Base-by-base conservation (phyloP, 495 filamentous ascomycete species). In the Cudoniella acicularis region DNA sequence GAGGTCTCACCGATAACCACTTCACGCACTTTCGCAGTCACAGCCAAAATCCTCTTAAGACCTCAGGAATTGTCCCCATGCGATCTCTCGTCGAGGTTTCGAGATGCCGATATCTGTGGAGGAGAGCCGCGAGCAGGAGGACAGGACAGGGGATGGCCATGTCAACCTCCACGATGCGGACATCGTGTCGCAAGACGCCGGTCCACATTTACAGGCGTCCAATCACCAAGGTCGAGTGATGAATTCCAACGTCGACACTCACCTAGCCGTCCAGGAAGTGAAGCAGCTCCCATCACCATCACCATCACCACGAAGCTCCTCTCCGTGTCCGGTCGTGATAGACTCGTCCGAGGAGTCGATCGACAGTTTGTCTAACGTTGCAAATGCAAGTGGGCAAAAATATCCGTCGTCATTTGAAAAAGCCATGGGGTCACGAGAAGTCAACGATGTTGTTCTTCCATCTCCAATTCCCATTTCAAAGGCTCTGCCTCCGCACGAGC, bases 251-350 rank as follows among this genome's bases (percentile, higher is more conserved):
- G 11, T 20, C 18, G 27, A 56, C 20, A 18, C n/a, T 27, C 17
- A 26, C 27, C 45, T 56, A 9, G 57, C 45, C 26, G 60, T 54
- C 24, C 24, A 55, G 43, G 60, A 58, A 20, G 23, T 56, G 10
- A 21, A 4, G 20, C 60, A 63, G 8, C 60, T 66, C 23, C 64
- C 64, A n/a, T 60, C 64, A 18, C 64, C 64, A 52, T 63, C 53
- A 18, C 64, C 58, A 1, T 61, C 60, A 9, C 62, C 62, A 10
- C 52, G 57, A 43, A 61, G 59, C 20, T 43, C 41, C 8, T 56
- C 55, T 17, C 59, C 65, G 2, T 56, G 56, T 18, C 45, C 59
- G 17, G 36, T 54, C 8, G 55, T 56, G 8, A 54, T 54, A 17
- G 59, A 65, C n/a, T n/a, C n/a, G 1, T 54, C 49, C 16, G 45